Base-by-base conservation (phyloP, 306 rosid species). In the Vigna trinervia region DNA sequence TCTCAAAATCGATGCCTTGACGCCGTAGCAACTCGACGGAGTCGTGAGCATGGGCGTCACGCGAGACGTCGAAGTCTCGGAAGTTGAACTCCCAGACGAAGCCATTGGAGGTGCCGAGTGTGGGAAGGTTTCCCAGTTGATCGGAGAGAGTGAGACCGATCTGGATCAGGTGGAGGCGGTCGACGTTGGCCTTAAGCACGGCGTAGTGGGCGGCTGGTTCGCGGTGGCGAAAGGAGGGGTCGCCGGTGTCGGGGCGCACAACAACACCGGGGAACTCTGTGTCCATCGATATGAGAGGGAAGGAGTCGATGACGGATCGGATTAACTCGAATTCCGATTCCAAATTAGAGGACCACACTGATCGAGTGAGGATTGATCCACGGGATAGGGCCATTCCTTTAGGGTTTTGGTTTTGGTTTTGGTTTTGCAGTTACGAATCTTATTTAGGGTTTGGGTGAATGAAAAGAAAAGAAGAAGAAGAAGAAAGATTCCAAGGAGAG, bases 221-320 rank as follows among this genome's bases (percentile, higher is more conserved):
- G 13, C 80, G 77, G 70, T 43, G 61, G 0, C 12, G 60, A 60
- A 71, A 62, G 0, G 72, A 39, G 22, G 76, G 81, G 23, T 80
- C 86, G 0, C 23, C 76, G 12, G 85, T 1, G 48, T 80, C 88
- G 6, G 84, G 81, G 10, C 90, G 87, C 59, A 84, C 46, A 1
- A 92, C 88, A 8, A 92, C 85, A 26, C 97, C 97, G 4, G 97
- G 97, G 47, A 92, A 92, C 74, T 92, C 97, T 1, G 97, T 92
- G 32, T 92, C 96, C 97, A 92, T 92, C 6, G 97, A 73, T 43
- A 90, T 58, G 4, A 81, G 38, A 2, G 96, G 93, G 66, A 45
- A 76, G 0, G 43, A 57, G 34, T 92, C 93, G 58, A 92, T 76
- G 4, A 76, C 38, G 19, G 90, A 87, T 45, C 89, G 82, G 78